phyloP scores from a whole-genome alignment of 768 basidiomycete species.

The Boletus subcaerulescens region DNA sequence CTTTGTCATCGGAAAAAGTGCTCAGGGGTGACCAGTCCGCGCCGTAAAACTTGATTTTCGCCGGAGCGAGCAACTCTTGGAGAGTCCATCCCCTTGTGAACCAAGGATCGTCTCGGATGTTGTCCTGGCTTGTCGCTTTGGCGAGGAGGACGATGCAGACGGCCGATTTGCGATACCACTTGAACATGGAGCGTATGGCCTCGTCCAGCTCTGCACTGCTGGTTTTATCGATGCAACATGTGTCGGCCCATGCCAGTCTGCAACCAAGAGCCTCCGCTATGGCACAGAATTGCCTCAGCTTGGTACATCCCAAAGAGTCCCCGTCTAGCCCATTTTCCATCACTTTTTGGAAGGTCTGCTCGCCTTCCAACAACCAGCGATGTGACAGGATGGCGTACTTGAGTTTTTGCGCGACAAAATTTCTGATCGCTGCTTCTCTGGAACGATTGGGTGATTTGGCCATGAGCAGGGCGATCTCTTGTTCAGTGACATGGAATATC shows the following conservation, averaged over 20 bases:
- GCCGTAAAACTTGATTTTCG: slow-evolving; percentile 18
- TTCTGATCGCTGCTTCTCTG: slow-evolving; percentile 3
- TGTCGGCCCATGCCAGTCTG: slow-evolving; percentile 25
- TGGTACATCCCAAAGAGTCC: slow-evolving; percentile 6
- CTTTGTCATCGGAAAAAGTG: slow-evolving; percentile 17
- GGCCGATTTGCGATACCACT: slow-evolving; percentile 21
- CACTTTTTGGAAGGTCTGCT: slow-evolving; percentile 10
- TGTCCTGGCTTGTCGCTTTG: background rate
- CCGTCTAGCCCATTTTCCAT: slow-evolving; percentile 1
- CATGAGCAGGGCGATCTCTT: background rate
- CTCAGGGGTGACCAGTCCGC: slow-evolving; percentile 15
- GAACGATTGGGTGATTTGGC: background rate
- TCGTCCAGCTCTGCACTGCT: slow-evolving; percentile 31
- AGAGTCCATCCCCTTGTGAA: slow-evolving; percentile 21
- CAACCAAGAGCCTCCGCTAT: slow-evolving; percentile 13
- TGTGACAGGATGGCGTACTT: slow-evolving; percentile 16
- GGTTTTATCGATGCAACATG: slow-evolving; percentile 26
- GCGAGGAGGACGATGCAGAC: slow-evolving; percentile 23
- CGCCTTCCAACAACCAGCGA: slow-evolving; percentile 12
- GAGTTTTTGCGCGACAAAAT: slow-evolving; percentile 7
- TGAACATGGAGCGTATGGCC: slow-evolving; percentile 29
- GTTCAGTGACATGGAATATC: slow-evolving; percentile 8
- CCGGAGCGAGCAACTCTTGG: slow-evolving; percentile 23
- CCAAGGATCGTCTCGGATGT: slow-evolving; percentile 19
- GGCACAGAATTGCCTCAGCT: slow-evolving; percentile 15